phyloP scores from a whole-genome alignment of 2,329 filamentous ascomycete species.

The Fusarium oligoseptatum region DNA sequence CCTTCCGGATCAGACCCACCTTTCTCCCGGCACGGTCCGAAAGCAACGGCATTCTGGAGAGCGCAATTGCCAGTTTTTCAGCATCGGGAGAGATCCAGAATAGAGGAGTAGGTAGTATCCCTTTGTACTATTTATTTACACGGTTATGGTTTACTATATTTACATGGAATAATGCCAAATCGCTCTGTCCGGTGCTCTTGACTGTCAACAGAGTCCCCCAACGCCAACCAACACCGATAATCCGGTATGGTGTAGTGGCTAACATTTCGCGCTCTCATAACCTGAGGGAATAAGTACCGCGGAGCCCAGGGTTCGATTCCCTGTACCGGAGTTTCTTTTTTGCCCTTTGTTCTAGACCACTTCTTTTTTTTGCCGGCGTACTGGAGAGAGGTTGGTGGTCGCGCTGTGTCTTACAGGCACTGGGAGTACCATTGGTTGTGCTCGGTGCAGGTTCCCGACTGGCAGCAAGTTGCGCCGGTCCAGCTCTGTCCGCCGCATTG shows the following conservation, averaged over 20 bases:
- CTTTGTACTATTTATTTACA: background rate
- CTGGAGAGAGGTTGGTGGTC: too few relatives aligned
- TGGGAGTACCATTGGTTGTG: conserved; percentile 46
- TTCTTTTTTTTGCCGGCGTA: too few relatives aligned
- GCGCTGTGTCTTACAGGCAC: conserved; percentile 8
- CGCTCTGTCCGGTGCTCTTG: background rate
- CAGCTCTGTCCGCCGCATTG: conserved; percentile 45
- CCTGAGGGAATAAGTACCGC: conserved; percentile 31
- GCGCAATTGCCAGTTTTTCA: background rate
- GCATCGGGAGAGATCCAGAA: background rate
- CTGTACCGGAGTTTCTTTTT: conserved; percentile 7
- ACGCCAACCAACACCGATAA: background rate
- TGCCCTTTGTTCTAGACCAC: too few relatives aligned
- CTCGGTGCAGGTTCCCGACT: conserved; percentile 38
- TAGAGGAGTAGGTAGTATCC: background rate
- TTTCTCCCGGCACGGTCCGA: conserved; percentile 6
- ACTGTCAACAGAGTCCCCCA: too few relatives aligned
- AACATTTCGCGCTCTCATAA: conserved; percentile 49
- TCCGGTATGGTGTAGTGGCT: conserved; percentile 41
- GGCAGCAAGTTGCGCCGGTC: conserved; percentile 43
- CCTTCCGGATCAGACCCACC: conserved; percentile 13
- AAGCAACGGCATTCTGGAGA: background rate
- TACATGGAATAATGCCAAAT: background rate
- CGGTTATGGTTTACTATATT: background rate
- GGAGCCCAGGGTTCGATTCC: conserved; percentile 11